Base-by-base conservation (phyloP, 305 asterid genomes). In the Stenogyne calaminthoides region DNA sequence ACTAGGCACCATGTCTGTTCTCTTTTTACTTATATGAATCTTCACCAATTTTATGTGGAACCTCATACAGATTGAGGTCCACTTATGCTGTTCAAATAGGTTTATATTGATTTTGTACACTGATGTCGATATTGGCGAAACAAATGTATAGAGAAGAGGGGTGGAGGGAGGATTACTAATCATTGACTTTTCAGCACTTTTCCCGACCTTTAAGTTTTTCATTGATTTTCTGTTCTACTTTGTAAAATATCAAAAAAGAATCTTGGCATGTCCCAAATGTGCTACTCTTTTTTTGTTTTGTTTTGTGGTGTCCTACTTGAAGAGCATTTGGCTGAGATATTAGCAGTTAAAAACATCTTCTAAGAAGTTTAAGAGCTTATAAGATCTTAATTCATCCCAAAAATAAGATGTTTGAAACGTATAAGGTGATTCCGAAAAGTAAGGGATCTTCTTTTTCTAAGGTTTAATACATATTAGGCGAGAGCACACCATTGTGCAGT, bases 61-160 rank as follows among this genome's bases (percentile, higher is more conserved):
- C 7, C 47, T 74, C 3, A 40, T 39, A 9, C 9, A 37, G 18
- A 64, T 32, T 65, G 64, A 40, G 49, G 39, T 39, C 18, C 57
- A 16, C 10, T 55, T 9, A 4, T 61, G 69, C 34, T 20, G 27
- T 60, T 52, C 39, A 29, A 18, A 22, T 40, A 7, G 12, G 57
- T n/a, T n/a, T 49, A 47, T 27, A 39, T 69, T 32, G 6, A 52
- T 4, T 51, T 27, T 29, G 44, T 9, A 20, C 25, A 46, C 40
- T 47, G 55, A 57, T 57, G 22, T 59, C 67, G 69, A 47, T 69
- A 15, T 32, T 58, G 64, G n/a, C 9, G 22, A 37, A 22, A 60
- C 34, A 44, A 44, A 15, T 58, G 19, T 32, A 39, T 39, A 20
- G 69, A 47, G 55, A 47, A 47, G 18, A 12, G 18, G 32, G 36